phyloP scores from a whole-genome alignment of 768 basidiomycete genomes.

The Sistotremastrum niveocremeum region DNA sequence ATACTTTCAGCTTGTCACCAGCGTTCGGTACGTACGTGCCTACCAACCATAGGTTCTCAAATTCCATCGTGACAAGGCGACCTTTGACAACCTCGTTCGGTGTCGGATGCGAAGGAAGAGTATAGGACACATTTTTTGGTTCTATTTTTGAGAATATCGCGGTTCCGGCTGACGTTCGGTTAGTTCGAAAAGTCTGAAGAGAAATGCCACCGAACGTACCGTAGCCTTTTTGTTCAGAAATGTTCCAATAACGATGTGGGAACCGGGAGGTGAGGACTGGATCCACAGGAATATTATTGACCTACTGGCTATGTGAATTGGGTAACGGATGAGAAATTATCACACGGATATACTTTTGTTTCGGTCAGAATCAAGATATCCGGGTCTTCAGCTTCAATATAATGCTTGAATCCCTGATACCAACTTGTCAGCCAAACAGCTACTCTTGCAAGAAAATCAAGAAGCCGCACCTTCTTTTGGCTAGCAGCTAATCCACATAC shows the following conservation, averaged over 20 bases:
- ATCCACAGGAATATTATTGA: conserved; percentile 56
- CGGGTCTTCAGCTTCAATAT: conserved; percentile 76
- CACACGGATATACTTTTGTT: conserved; percentile 46
- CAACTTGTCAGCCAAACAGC: neutral
- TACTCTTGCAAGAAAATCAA: neutral
- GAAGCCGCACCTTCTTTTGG: conserved; percentile 52
- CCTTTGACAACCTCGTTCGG: conserved; percentile 46
- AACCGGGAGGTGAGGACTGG: conserved; percentile 42
- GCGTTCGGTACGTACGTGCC: conserved; percentile 83
- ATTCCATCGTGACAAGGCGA: conserved; percentile 74
- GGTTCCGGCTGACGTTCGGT: conserved; percentile 49
- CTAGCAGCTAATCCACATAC: conserved; percentile 64
- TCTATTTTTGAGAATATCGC: conserved; percentile 69
- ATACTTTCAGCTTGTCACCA: conserved; percentile 60
- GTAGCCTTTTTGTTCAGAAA: conserved; percentile 67
- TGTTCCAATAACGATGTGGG: conserved; percentile 65
- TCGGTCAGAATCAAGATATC: conserved; percentile 78
- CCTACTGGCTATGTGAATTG: conserved; percentile 24
- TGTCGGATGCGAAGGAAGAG: conserved; percentile 66
- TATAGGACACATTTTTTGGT: conserved; percentile 48
- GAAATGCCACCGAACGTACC: neutral
- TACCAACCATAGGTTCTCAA: conserved; percentile 50
- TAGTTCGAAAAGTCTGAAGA: neutral
- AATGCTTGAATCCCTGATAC: conserved; percentile 60
- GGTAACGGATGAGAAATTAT: neutral